phyloP scores from a whole-genome alignment of 208 protist genomes.

The Tritrichomonas musculus region DNA sequence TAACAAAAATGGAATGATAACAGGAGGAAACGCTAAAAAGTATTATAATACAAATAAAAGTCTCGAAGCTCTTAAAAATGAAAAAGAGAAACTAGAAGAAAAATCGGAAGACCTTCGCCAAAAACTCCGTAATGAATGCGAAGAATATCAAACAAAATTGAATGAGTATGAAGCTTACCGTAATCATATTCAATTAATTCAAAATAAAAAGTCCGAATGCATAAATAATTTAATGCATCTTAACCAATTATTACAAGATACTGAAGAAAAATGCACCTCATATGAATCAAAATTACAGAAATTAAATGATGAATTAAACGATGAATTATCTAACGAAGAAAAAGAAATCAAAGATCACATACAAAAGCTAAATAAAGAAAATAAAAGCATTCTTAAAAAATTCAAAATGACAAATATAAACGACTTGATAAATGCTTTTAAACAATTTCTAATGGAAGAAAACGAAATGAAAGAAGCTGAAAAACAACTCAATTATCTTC shows the following conservation, averaged over 20 bases:
- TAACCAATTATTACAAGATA: background rate
- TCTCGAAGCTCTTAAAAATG: background rate
- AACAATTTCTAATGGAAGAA: background rate
- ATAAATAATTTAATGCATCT: background rate
- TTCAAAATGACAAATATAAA: background rate
- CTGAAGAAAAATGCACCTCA: background rate
- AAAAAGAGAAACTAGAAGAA: background rate
- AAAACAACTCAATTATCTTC: background rate
- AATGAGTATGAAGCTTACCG: background rate
- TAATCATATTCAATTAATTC: background rate
- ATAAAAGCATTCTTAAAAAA: background rate
- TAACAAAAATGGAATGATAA: background rate
- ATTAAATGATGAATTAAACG: background rate
- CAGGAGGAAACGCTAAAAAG: background rate
- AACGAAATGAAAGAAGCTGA: background rate
- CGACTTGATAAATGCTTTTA: background rate
- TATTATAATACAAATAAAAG: background rate
- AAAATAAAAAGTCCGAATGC: background rate
- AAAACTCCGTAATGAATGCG: background rate
- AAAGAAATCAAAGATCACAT: background rate
- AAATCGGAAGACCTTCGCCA: background rate
- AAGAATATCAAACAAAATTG: too few relatives aligned
- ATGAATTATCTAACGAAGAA: too few relatives aligned
- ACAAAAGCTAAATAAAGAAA: background rate
- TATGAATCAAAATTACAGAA: background rate